phyloP scores from a whole-genome alignment of 768 basidiomycete species.

The Pilatotrama ljubarskyi region DNA sequence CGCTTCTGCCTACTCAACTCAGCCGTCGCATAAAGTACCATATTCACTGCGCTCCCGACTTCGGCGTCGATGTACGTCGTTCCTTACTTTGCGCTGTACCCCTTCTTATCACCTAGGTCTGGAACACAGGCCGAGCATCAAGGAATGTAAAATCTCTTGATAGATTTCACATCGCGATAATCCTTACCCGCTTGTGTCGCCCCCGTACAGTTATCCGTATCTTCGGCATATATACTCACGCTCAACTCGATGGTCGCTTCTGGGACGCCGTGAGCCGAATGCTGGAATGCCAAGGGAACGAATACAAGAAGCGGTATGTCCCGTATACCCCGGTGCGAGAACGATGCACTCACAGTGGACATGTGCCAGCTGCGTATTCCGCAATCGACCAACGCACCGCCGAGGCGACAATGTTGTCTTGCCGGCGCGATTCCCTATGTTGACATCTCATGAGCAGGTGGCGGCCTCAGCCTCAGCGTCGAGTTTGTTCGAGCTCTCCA shows the following conservation, averaged over 20 bases:
- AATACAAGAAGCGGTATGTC: conserved; percentile 51
- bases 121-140: neutral
- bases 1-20: conserved; percentile 26
- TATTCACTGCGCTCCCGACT: conserved; percentile 26
- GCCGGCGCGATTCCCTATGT: neutral
- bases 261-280: conserved; percentile 49
- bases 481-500: neutral
- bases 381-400: conserved; percentile 31
- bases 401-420: neutral
- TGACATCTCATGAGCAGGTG: neutral
- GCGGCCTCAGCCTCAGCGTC: neutral
- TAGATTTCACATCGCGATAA: too few relatives aligned
- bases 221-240: conserved; percentile 51
- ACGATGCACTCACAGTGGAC: neutral
- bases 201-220: conserved; percentile 43
- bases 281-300: conserved; percentile 43
- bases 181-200: too few relatives aligned
- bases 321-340: neutral
- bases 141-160: neutral
- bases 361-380: conserved; percentile 44
- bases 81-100: too few relatives aligned
- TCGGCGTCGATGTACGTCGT: conserved; percentile 20
- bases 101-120: neutral
- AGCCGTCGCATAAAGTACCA: conserved; percentile 20
- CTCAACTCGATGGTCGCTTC: conserved; percentile 42